Conservation (phyloP, 306 rosid genomes). For the Urtica urens region DNA sequence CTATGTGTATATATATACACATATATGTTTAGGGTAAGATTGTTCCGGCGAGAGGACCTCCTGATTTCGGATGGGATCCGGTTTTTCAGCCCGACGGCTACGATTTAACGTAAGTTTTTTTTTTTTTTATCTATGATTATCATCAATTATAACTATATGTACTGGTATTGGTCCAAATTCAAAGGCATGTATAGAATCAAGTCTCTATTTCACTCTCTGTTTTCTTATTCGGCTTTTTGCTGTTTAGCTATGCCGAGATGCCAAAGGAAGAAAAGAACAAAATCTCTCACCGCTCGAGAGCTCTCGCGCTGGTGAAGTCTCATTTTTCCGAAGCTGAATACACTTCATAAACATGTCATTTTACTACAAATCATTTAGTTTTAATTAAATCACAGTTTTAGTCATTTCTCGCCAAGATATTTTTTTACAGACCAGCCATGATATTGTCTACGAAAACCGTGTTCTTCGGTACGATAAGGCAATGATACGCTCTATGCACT, state of each 20-base stretch:
- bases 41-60: slow-evolving; percentile 80
- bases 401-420: too few species aligned
- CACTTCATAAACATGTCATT: slow-evolving; percentile 33
- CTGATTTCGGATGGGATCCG: slow-evolving; percentile 96
- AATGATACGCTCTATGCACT: too few species aligned
- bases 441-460: too few species aligned
- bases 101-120: slow-evolving; percentile 51
- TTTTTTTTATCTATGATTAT: background rate
- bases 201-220: slow-evolving; percentile 1
- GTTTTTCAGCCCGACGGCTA: slow-evolving; percentile 81
- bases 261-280: slow-evolving; percentile 85
- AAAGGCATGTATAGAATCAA: background rate
- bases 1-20: too few species aligned
- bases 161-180: too few species aligned
- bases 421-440: too few species aligned
- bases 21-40: slow-evolving; percentile 51
- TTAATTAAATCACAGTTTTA: too few species aligned
- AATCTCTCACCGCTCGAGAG: slow-evolving; percentile 71
- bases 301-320: slow-evolving; percentile 75
- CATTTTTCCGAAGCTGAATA: slow-evolving; percentile 79
- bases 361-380: too few species aligned
- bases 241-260: slow-evolving; percentile 79
- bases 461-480: too few species aligned
- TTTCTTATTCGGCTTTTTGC: slow-evolving; percentile 4
- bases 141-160: too few species aligned